Conservation (phyloP, 805 yeast genomes). For the baker's yeast (Saccharomyces cerevisiae) region DNA sequence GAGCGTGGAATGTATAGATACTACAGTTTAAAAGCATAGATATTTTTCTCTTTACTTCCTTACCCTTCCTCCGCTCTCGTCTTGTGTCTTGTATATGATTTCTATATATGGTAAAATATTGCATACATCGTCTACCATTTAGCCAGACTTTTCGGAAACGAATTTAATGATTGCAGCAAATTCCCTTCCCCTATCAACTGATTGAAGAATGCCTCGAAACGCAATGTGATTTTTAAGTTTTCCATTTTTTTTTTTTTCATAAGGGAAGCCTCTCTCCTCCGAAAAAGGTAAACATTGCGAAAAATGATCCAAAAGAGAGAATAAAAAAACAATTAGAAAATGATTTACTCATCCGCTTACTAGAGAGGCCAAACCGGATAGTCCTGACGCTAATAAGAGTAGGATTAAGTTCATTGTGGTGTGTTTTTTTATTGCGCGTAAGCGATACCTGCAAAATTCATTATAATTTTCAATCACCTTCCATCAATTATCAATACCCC, state of each 20-base stretch:
- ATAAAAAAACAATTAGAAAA: background rate
- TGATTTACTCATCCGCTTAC: background rate
- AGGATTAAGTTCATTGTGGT: background rate
- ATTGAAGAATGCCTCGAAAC: background rate
- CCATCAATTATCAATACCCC: background rate
- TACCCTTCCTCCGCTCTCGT: background rate
- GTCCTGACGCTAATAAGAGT: background rate
- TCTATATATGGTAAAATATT: background rate
- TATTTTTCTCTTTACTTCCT: background rate
- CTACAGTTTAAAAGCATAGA: slow-evolving; percentile 33
- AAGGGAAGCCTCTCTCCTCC: background rate
- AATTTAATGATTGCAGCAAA: background rate
- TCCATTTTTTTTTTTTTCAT: background rate
- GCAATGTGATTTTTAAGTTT: background rate
- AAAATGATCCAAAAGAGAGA: background rate
- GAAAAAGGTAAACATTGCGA: background rate
- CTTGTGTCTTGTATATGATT: background rate
- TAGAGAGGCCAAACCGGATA: background rate
- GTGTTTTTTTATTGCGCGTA: background rate
- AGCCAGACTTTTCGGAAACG: background rate
- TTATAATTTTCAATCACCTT: background rate
- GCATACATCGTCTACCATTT: background rate
- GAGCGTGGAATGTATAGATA: slow-evolving; percentile 40
- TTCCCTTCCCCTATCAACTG: background rate
- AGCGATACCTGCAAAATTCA: background rate